A percentile compares a stretch with the other conserved stretches of the same genome.
Evolutionary conservation across 23 red algal species (phyloP).

Genomic region (Gracilaria domingensis): DNA sequence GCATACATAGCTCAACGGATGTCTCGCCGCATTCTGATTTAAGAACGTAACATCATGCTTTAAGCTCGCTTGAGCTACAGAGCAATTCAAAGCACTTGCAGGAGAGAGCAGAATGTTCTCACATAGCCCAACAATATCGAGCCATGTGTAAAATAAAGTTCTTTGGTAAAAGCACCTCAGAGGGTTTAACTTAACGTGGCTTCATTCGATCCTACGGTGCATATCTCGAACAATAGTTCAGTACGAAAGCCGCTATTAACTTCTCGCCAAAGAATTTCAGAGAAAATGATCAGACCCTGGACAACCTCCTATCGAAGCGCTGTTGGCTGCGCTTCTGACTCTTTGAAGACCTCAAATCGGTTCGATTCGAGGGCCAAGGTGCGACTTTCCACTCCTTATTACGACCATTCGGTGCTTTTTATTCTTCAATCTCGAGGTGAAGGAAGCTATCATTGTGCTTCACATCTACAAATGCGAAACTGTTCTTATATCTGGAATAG

Average conservation of each 20-base stretch:
- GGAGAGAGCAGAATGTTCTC: too few species aligned
- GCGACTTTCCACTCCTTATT: conserved; percentile 57
- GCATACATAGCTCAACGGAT: too few species aligned
- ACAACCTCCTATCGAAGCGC: conserved; percentile 49
- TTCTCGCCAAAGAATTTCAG: conserved; percentile 76
- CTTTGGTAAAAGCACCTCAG: conserved; percentile 70
- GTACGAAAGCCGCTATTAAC: conserved; percentile 82
- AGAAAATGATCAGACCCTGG: conserved; percentile 62
- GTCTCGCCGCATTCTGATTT: too few species aligned
- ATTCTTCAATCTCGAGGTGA: conserved; percentile 72
- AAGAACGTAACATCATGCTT: too few species aligned
- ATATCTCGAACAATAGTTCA: conserved; percentile 92
- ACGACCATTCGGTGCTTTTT: conserved; percentile 53
- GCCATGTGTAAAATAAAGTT: conserved; percentile 78
- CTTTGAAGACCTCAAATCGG: conserved; percentile 52
- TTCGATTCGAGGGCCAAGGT: conserved; percentile 63
- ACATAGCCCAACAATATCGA: conserved; percentile 74
- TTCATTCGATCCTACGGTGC: conserved; percentile 88
- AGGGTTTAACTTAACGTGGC: conserved; percentile 56
- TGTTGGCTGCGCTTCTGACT: conserved; percentile 69
- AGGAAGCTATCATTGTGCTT: conserved; percentile 42
- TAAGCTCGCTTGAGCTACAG: too few species aligned
- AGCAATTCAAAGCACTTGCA: too few species aligned
- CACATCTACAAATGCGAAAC: conserved; percentile 57
- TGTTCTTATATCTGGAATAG: conserved; percentile 66